phyloP scores from a whole-genome alignment of 768 basidiomycete species.

The Rhizopogon roseolus region DNA sequence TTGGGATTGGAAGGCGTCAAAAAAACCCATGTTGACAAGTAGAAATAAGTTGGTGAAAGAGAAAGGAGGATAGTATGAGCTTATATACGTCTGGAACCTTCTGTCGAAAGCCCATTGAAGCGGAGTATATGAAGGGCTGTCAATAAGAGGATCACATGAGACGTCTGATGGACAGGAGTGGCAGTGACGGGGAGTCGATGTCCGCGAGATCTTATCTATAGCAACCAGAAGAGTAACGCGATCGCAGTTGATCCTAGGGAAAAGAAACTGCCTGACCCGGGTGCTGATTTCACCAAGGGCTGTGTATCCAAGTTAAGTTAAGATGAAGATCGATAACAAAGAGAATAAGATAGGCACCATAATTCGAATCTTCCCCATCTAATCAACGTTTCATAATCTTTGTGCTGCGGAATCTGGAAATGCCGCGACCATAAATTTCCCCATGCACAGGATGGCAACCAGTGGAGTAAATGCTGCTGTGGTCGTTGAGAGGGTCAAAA shows the following conservation, averaged over 20 bases:
- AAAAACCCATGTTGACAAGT: slow-evolving; percentile 3
- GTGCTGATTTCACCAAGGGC: neutral
- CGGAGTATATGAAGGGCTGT: slow-evolving; percentile 1
- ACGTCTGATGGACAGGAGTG: neutral
- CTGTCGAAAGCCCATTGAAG: neutral
- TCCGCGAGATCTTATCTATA: neutral
- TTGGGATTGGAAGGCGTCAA: neutral
- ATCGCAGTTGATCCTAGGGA: neutral
- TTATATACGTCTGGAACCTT: slow-evolving; percentile 2
- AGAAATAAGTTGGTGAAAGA: neutral
- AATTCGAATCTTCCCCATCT: too few relatives aligned
- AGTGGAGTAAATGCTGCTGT: neutral
- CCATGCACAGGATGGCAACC: neutral
- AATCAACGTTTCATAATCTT: too few relatives aligned
- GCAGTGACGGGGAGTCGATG: neutral
- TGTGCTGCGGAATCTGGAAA: too few relatives aligned
- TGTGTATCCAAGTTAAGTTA: slow-evolving; percentile 1
- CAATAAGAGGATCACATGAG: neutral
- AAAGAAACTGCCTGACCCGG: neutral
- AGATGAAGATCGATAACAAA: neutral
- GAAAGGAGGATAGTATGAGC: neutral
- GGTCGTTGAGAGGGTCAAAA: neutral
- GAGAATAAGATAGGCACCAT: neutral
- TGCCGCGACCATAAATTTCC: neutral
- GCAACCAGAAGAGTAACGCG: neutral